Evolutionary conservation across 148 eudicot genomes (phyloP).

Genomic region (Fagopyrum esculentum): DNA sequence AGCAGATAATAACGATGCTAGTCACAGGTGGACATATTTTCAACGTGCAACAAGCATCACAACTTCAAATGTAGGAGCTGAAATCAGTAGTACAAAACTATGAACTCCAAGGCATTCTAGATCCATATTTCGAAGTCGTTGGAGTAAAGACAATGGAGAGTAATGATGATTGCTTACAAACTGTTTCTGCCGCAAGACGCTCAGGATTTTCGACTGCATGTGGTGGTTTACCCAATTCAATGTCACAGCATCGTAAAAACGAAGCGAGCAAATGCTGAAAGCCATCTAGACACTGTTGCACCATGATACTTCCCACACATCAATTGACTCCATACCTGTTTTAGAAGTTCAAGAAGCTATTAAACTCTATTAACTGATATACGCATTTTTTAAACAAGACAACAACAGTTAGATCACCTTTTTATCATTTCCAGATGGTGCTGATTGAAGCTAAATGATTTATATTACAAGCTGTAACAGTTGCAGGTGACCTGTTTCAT

Average conservation of each 20-base stretch:
- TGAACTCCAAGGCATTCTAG: not conserved
- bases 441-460: slow-evolving; percentile 12
- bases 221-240: slow-evolving; percentile 54
- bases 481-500: slow-evolving; percentile 18
- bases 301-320: slow-evolving; percentile 64
- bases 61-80: not conserved
- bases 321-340: slow-evolving; percentile 68
- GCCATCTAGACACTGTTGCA: slow-evolving; percentile 71
- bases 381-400: not conserved
- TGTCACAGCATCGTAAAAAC: slow-evolving; percentile 66
- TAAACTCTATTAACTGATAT: not conserved
- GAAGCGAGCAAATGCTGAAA: slow-evolving; percentile 71
- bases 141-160: not conserved
- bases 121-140: not conserved
- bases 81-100: not conserved
- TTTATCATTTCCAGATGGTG: slow-evolving; percentile 59
- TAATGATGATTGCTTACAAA: slow-evolving; percentile 44
- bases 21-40: not conserved
- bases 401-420: slow-evolving; percentile 35
- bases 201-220: slow-evolving; percentile 79
- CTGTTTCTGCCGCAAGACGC: slow-evolving; percentile 75
- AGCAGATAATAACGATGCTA: not conserved
- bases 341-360: slow-evolving; percentile 16
- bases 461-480: slow-evolving; percentile 13
- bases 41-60: not conserved